Percentiles rank a stretch among this genome's conserved stretches.
Conservation (phyloP, 2,329 filamentous ascomycete genomes). For the Fusarium sambucinum region DNA sequence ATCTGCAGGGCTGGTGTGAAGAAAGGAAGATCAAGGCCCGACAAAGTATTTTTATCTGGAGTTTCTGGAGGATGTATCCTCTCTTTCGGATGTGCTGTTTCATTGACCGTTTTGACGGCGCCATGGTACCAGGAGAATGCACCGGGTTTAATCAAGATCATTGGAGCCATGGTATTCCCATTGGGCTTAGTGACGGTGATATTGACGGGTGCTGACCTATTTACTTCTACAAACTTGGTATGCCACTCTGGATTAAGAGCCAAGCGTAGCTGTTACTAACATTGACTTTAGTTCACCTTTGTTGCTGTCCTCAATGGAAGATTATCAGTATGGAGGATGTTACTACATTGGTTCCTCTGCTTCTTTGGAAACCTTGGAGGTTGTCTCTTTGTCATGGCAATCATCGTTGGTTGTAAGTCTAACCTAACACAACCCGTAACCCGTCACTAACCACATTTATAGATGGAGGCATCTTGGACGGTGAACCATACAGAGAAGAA, state of each 20-base stretch:
- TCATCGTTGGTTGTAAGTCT: conserved; percentile 58
- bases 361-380: conserved; percentile 64
- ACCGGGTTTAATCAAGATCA: conserved; percentile 36
- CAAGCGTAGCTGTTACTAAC: not conserved
- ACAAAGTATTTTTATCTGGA: conserved; percentile 41
- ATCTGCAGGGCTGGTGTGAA: conserved; percentile 39
- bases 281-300: conserved; percentile 26
- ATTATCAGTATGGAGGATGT: conserved; percentile 41
- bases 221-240: conserved; percentile 43
- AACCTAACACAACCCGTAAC: accelerated
- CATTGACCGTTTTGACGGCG: conserved; percentile 37
- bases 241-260: not conserved
- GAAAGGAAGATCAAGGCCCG: conserved; percentile 38
- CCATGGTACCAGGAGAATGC: conserved; percentile 46
- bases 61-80: conserved; percentile 41
- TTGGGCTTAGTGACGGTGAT: conserved; percentile 39
- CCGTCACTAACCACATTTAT: not conserved
- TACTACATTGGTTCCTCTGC: conserved; percentile 57
- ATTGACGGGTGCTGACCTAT: conserved; percentile 40
- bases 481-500: conserved; percentile 58
- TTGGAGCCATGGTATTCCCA: conserved; percentile 41
- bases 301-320: conserved; percentile 41
- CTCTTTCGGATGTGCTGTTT: conserved; percentile 40
- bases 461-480: conserved; percentile 59
- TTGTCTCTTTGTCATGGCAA: conserved; percentile 59